phyloP scores from a whole-genome alignment of 805 yeast genomes.

The Hanseniaspora vineae region DNA sequence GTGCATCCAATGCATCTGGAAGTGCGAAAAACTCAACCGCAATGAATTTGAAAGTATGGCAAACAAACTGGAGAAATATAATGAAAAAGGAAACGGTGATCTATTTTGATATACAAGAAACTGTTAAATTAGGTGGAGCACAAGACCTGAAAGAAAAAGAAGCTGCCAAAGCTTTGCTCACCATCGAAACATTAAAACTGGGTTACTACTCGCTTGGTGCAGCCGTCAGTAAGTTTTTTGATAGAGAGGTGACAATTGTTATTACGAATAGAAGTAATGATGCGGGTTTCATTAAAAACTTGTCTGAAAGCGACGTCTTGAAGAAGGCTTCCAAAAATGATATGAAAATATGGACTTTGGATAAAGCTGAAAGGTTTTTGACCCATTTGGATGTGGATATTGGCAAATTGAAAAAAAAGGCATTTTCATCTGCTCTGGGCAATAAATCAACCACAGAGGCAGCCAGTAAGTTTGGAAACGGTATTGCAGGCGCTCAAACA shows the following conservation, averaged over 20 bases:
- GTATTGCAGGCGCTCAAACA: neutral
- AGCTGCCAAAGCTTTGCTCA: slow-evolving; percentile 11
- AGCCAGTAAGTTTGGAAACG: neutral
- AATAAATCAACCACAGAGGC: too few species aligned
- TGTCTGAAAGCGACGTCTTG: slow-evolving; percentile 48
- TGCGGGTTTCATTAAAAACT: slow-evolving; percentile 27
- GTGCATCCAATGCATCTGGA: neutral
- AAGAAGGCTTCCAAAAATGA: slow-evolving; percentile 45
- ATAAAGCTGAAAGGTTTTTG: slow-evolving; percentile 71
- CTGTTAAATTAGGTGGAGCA: neutral
- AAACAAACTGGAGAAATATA: slow-evolving; percentile 47
- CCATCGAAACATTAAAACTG: slow-evolving; percentile 13
- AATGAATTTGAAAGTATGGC: slow-evolving; percentile 43
- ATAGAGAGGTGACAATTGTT: slow-evolving; percentile 58
- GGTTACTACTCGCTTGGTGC: slow-evolving; percentile 37
- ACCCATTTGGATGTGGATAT: slow-evolving; percentile 41
- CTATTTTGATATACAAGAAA: slow-evolving; percentile 35
- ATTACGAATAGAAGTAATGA: slow-evolving; percentile 43
- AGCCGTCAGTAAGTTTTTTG: slow-evolving; percentile 44
- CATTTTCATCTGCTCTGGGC: neutral
- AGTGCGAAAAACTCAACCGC: neutral
- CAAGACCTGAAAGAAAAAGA: slow-evolving; percentile 14
- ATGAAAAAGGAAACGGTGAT: slow-evolving; percentile 42
- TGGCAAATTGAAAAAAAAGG: slow-evolving; percentile 14
- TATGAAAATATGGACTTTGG: slow-evolving; percentile 79